These are phyloP conservation scores for Artemisia annua DNA, from an alignment of 129 eudicot species.

Conservation along the genomic window DNA sequence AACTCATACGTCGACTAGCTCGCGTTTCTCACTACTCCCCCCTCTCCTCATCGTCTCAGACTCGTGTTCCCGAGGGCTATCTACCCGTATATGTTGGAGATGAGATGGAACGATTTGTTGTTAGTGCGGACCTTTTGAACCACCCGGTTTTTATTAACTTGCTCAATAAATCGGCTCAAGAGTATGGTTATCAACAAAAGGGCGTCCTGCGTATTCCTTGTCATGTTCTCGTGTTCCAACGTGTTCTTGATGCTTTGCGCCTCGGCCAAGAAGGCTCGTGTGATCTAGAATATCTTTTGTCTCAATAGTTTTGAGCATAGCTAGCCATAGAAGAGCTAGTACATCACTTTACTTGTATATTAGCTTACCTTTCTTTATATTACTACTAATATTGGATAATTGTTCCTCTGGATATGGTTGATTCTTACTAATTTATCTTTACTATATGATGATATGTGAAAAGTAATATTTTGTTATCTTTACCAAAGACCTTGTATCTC, in stretches of 20 bases:
- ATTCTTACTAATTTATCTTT: neutral
- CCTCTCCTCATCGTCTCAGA: constrained; percentile 22
- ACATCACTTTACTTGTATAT: constrained; percentile 13
- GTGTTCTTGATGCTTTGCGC: constrained; percentile 53
- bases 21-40: constrained; percentile 42
- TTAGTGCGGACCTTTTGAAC: constrained; percentile 60
- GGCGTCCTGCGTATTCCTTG: constrained; percentile 81
- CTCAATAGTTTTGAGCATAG: neutral
- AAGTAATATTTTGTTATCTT: too few species aligned
- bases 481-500: too few species aligned
- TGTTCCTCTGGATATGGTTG: neutral
- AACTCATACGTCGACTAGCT: constrained; percentile 56
- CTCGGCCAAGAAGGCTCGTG: constrained; percentile 34
- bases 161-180: constrained; percentile 74
- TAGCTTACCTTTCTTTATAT: neutral
- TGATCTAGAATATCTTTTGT: constrained; percentile 17
- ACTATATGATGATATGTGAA: too few species aligned
- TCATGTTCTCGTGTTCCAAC: constrained; percentile 58
- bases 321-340: neutral
- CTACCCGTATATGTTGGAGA: constrained; percentile 80
- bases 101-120: constrained; percentile 31
- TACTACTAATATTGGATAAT: neutral
- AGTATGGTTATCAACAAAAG: constrained; percentile 80
- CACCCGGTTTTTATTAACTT: constrained; percentile 69
- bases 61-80: constrained; percentile 66